Conservation (phyloP, 176 grass and related monocot species). For the Raddia distichophylla region DNA sequence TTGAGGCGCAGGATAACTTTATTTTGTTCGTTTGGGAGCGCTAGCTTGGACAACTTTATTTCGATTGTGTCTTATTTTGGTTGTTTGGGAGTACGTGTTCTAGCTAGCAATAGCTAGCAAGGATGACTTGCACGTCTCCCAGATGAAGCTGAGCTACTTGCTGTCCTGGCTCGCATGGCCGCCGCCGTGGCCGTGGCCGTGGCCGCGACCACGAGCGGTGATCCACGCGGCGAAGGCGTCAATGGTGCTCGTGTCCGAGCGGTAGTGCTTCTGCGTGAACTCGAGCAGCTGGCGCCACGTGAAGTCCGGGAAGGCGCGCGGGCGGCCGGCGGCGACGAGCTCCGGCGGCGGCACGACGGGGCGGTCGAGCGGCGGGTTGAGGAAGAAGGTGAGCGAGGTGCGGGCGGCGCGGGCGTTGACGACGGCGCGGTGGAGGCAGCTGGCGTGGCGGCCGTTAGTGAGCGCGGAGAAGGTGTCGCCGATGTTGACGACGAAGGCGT, state of each 20-base stretch:
- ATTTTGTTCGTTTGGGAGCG: no score
- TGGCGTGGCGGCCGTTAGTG: constrained; percentile 51
- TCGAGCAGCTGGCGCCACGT: constrained; percentile 82
- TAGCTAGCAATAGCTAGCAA: no score
- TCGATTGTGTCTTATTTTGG: no score
- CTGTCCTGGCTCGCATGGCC: neutral
- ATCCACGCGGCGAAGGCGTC: constrained; percentile 78
- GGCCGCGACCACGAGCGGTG: neutral
- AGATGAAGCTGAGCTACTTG: neutral
- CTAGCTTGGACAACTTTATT: no score
- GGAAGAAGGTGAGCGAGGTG: constrained; percentile 57
- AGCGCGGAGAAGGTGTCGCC: constrained; percentile 64
- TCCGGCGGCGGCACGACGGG: constrained; percentile 33
- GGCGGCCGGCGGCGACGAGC: constrained; percentile 38
- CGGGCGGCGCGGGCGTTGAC: constrained; percentile 30
- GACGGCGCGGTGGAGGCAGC: constrained; percentile 66
- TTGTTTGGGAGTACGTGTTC: no score
- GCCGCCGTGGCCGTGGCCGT: neutral
- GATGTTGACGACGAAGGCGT: constrained; percentile 65
- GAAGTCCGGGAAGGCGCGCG: constrained; percentile 81
- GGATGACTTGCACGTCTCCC: neutral
- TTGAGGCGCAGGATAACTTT: no score
- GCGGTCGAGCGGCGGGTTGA: constrained; percentile 50
- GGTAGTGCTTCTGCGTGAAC: constrained; percentile 90
- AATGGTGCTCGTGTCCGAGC: constrained; percentile 69